Evolutionary conservation across 2,329 filamentous ascomycete genomes (phyloP).

Genomic region (Claviceps sorghi): DNA sequence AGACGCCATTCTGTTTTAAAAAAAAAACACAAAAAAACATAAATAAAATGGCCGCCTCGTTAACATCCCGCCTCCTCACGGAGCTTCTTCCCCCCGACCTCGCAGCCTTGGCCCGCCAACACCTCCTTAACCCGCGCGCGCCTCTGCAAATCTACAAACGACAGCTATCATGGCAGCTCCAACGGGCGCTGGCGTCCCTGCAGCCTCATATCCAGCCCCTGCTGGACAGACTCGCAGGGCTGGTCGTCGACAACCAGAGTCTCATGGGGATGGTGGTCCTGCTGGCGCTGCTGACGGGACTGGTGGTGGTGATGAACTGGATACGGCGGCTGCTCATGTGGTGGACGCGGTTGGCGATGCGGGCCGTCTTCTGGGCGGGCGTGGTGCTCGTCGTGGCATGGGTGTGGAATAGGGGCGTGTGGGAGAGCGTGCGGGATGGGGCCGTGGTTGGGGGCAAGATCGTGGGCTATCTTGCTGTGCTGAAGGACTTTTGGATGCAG

Average conservation of each 20-base stretch:
- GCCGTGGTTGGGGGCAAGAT: slow-evolving; percentile 28
- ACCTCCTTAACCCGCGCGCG: slow-evolving; percentile 32
- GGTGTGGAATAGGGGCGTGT: slow-evolving; percentile 51
- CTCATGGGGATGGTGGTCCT: slow-evolving; percentile 18
- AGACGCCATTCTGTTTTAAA: background rate
- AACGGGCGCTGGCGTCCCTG: slow-evolving; percentile 17
- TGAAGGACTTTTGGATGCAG: slow-evolving; percentile 39
- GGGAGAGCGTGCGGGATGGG: slow-evolving; percentile 47
- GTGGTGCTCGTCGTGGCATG: slow-evolving; percentile 39
- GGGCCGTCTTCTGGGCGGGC: slow-evolving; percentile 48
- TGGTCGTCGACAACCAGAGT: slow-evolving; percentile 22
- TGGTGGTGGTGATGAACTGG: slow-evolving; percentile 55
- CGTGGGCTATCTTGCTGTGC: slow-evolving; percentile 30
- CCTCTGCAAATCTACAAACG: slow-evolving; percentile 27
- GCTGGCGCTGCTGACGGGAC: slow-evolving; percentile 27
- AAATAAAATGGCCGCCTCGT: slow-evolving; percentile 16
- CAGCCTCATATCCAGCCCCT: slow-evolving; percentile 29
- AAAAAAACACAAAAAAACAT: background rate
- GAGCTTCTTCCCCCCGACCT: slow-evolving; percentile 31
- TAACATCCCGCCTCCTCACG: slow-evolving; percentile 22
- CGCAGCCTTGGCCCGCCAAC: slow-evolving; percentile 27
- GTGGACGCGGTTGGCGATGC: slow-evolving; percentile 55
- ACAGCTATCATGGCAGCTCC: slow-evolving; percentile 17
- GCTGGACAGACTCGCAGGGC: slow-evolving; percentile 23
- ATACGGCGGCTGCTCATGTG: slow-evolving; percentile 59